A percentile compares a stretch with the other conserved stretches of the same genome.
These are phyloP conservation scores for Calonectria henricotiae DNA, from an alignment of 2,329 filamentous ascomycete species.

Conservation along the genomic window DNA sequence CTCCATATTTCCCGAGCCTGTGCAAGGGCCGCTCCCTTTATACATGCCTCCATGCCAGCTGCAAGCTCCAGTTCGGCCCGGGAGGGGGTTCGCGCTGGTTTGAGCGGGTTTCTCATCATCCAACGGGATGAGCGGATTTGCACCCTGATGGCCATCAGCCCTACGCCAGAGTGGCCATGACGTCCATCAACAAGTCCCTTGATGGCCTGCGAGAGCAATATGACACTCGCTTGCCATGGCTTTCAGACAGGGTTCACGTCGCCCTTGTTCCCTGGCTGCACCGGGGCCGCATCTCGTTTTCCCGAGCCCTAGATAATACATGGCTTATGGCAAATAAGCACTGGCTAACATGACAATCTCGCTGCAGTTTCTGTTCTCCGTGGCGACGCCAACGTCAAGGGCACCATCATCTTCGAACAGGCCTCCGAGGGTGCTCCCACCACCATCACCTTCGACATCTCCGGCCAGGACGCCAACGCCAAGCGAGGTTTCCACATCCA, in stretches of 20 bases:
- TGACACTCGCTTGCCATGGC: neutral
- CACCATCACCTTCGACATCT: conserved; percentile 92
- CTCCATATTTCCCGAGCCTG: conserved; percentile 28
- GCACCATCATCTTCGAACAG: conserved; percentile 97
- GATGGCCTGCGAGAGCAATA: conserved; percentile 49
- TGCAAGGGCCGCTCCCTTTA: conserved; percentile 51
- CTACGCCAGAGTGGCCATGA: conserved; percentile 38
- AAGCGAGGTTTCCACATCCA: conserved; percentile 99
- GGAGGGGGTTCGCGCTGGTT: conserved; percentile 65
- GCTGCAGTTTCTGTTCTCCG: conserved; percentile 91
- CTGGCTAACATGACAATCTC: conserved; percentile 44
- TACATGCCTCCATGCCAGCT: conserved; percentile 39
- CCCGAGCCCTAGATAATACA: neutral
- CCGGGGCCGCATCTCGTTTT: conserved; percentile 8
- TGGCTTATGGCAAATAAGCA: conserved; percentile 15
- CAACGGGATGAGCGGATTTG: conserved; percentile 49
- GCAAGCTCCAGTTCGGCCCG: conserved; percentile 38
- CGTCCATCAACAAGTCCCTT: conserved; percentile 53
- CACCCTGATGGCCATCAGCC: conserved; percentile 65
- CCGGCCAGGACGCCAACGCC: conserved; percentile 93
- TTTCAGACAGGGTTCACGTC: conserved; percentile 31
- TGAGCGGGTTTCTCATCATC: conserved; percentile 71
- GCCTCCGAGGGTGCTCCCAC: conserved; percentile 85
- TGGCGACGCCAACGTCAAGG: conserved; percentile 96
- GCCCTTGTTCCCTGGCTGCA: neutral